These are phyloP conservation scores for Boletus bicolor DNA, from an alignment of 768 basidiomycete species.

Conservation along the genomic window DNA sequence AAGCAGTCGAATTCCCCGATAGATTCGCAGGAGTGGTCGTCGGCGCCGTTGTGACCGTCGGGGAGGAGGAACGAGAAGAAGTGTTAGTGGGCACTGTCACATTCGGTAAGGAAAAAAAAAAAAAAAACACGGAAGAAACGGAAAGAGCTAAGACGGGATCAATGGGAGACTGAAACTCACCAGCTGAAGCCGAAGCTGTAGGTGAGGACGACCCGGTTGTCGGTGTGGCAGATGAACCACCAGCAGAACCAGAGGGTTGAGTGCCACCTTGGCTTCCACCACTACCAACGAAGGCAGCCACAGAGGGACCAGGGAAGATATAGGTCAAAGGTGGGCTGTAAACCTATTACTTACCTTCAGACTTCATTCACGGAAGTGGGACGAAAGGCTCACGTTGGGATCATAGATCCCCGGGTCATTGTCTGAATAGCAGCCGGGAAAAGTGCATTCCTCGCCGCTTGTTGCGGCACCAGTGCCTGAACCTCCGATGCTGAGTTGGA, in stretches of 20 bases:
- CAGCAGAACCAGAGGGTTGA: conserved; percentile 22
- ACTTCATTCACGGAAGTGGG: background rate
- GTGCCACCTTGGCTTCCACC: conserved; percentile 13
- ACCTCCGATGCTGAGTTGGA: conserved; percentile 30
- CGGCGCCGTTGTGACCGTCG: background rate
- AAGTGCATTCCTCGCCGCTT: conserved; percentile 41
- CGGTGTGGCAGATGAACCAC: conserved; percentile 14
- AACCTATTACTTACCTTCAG: conserved; percentile 16
- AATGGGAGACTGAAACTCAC: conserved; percentile 13
- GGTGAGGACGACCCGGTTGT: conserved; percentile 14
- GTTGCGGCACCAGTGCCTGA: conserved; percentile 20
- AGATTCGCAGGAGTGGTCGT: conserved; percentile 6
- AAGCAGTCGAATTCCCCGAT: conserved; percentile 1
- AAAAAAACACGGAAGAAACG: background rate
- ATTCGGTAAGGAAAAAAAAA: conserved; percentile 15
- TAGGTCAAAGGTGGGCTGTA: conserved; percentile 38
- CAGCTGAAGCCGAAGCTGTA: conserved; percentile 11
- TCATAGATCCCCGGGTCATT: conserved; percentile 66
- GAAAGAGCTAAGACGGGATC: background rate
- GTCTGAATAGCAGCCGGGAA: conserved; percentile 73
- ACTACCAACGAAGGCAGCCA: conserved; percentile 40
- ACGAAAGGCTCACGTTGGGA: conserved; percentile 34
- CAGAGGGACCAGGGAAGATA: conserved; percentile 51
- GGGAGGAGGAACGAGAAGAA: conserved; percentile 11
- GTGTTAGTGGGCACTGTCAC: conserved; percentile 26